Evolutionary conservation across 148 eudicot species (phyloP).

Genomic region (Chenopodium berlandieri): DNA sequence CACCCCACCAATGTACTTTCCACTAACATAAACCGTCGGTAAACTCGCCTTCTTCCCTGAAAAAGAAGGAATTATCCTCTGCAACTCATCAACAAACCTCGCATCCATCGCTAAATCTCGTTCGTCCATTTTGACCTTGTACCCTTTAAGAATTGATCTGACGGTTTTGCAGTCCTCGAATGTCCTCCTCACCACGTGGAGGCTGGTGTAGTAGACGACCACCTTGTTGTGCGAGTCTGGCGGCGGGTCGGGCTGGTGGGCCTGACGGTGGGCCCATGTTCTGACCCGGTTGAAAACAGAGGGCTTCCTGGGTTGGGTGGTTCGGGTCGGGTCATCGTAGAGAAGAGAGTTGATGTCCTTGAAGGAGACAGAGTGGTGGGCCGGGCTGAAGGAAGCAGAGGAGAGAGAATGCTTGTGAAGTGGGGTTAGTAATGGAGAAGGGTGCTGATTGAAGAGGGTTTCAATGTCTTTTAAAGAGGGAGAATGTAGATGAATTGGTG

Average conservation of each 20-base stretch:
- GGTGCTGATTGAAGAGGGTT: conserved; percentile 21
- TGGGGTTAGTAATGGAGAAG: conserved; percentile 6
- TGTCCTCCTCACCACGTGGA: conserved; percentile 39
- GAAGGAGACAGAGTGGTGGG: conserved; percentile 4
- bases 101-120: conserved; percentile 52
- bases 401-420: conserved; percentile 18
- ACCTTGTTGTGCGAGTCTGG: conserved; percentile 36
- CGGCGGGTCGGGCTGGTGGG: conserved; percentile 13
- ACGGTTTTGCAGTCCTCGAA: conserved; percentile 50
- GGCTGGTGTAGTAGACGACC: conserved; percentile 47
- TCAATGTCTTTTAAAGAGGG: conserved; percentile 37
- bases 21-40: conserved; percentile 48
- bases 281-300: conserved; percentile 36
- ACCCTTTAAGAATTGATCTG: conserved; percentile 34
- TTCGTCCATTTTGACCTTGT: conserved; percentile 47
- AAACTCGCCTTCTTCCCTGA: conserved; percentile 6
- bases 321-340: not conserved
- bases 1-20: conserved; percentile 47
- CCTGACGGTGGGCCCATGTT: conserved; percentile 29
- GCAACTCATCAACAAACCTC: conserved; percentile 33
- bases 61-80: conserved; percentile 5
- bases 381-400: not conserved
- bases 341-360: conserved; percentile 1
- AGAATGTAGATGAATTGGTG: conserved; percentile 21
- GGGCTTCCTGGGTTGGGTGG: conserved; percentile 19